Conservation (phyloP, 1,284 basidiomycete genomes). For the Xanthoconium separans region DNA sequence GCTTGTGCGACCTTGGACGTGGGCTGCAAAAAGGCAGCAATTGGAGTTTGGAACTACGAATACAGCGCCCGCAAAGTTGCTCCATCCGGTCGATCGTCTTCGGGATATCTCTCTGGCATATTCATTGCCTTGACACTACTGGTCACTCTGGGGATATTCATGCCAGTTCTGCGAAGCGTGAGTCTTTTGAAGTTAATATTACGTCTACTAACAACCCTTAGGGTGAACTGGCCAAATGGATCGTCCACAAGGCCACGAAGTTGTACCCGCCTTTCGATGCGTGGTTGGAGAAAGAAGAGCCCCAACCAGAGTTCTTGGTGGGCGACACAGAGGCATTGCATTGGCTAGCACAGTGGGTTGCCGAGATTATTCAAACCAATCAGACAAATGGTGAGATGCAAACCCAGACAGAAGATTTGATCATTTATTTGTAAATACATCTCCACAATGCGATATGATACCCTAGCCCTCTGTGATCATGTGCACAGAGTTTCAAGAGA, state of each 20-base stretch:
- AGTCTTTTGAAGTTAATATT: neutral
- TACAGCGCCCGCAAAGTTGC: neutral
- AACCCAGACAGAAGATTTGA: neutral
- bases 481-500: neutral
- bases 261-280: no score
- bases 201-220: neutral
- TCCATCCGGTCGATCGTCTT: neutral
- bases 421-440: neutral
- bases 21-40: neutral
- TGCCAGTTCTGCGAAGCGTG: neutral
- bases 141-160: neutral
- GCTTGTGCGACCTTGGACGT: neutral
- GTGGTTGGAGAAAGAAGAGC: neutral
- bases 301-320: neutral
- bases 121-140: neutral
- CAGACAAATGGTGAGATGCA: neutral
- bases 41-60: neutral
- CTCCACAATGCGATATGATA: neutral
- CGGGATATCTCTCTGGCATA: neutral
- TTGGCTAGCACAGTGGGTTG: neutral
- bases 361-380: neutral
- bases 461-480: no score
- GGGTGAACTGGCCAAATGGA: neutral
- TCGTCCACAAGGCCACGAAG: neutral
- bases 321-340: neutral